Evolutionary conservation across 2,329 filamentous ascomycete genomes (phyloP).

Genomic region (Albifimbria verrucaria): DNA sequence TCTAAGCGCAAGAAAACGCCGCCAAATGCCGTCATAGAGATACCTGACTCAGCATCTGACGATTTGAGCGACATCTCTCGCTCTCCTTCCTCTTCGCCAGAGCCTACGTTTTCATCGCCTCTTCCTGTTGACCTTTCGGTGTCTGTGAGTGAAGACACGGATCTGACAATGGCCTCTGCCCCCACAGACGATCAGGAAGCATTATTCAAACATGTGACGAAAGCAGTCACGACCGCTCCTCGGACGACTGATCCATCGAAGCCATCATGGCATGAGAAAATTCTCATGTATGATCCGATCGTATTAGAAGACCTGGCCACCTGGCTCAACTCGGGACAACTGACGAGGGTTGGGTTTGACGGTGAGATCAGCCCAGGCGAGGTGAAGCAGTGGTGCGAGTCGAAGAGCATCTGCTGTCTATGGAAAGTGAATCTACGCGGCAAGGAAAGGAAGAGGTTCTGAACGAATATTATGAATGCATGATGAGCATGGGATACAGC

Average conservation of each 20-base stretch:
- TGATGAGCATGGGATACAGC: no score
- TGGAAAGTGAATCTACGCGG: conserved; percentile 58
- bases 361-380: conserved; percentile 59
- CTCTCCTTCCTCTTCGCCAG: conserved; percentile 31
- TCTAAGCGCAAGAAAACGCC: conserved; percentile 10
- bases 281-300: conserved; percentile 89
- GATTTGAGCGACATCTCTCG: conserved; percentile 20
- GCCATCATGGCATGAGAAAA: conserved; percentile 86
- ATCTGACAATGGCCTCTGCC: conserved; percentile 36
- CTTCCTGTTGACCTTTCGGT: conserved; percentile 39
- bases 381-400: conserved; percentile 88
- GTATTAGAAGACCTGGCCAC: conserved; percentile 78
- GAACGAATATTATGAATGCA: no score
- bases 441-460: conserved; percentile 49
- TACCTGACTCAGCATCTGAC: conserved; percentile 50
- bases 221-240: conserved; percentile 50
- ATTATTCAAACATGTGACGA: conserved; percentile 52
- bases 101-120: conserved; percentile 42
- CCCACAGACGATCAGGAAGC: conserved; percentile 39
- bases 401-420: conserved; percentile 79
- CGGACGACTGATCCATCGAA: conserved; percentile 44
- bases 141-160: conserved; percentile 41
- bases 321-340: conserved; percentile 75
- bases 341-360: conserved; percentile 62
- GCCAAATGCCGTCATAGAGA: conserved; percentile 35